Percentiles rank a stretch among this genome's conserved stretches.
Conservation (phyloP, 345 rosid genomes). For the Sonneratia caseolaris region DNA sequence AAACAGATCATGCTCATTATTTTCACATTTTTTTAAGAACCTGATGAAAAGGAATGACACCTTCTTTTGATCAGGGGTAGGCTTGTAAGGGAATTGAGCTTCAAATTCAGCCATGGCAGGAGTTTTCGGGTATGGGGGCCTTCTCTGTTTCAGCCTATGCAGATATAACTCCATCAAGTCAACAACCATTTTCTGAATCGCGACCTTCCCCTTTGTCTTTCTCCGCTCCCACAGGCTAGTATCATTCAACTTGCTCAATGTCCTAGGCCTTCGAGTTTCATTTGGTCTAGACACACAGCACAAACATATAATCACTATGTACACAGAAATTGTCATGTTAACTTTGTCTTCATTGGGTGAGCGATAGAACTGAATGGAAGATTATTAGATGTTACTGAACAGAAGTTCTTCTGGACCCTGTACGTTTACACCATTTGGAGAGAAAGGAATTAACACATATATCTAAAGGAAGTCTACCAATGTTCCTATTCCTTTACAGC, state of each 20-base stretch:
- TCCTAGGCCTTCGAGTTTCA: slow-evolving; percentile 63
- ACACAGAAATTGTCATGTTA: neutral
- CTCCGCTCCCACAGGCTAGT: slow-evolving; percentile 78
- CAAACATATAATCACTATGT: slow-evolving; percentile 6
- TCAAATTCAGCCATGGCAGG: slow-evolving; percentile 58
- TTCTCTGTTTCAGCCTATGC: slow-evolving; percentile 76
- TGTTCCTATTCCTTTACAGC: too few species aligned
- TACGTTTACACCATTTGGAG: too few species aligned
- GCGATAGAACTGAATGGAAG: too few species aligned
- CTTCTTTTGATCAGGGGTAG: slow-evolving; percentile 89
- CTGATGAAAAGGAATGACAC: slow-evolving; percentile 18
- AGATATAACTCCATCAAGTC: slow-evolving; percentile 95
- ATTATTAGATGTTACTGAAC: too few species aligned
- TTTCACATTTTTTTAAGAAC: neutral
- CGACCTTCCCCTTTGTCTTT: slow-evolving; percentile 90
- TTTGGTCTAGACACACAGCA: slow-evolving; percentile 50
- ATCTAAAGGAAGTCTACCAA: too few species aligned
- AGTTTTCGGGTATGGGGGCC: slow-evolving; percentile 67
- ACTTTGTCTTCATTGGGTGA: neutral
- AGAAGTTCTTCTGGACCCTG: too few species aligned
- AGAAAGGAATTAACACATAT: too few species aligned
- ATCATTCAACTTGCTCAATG: slow-evolving; percentile 81
- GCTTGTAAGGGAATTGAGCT: slow-evolving; percentile 64
- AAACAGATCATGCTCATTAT: neutral
- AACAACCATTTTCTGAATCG: slow-evolving; percentile 95